phyloP scores from a whole-genome alignment of 176 grass and related monocot genomes.

The barley (Hordeum vulgare) region DNA sequence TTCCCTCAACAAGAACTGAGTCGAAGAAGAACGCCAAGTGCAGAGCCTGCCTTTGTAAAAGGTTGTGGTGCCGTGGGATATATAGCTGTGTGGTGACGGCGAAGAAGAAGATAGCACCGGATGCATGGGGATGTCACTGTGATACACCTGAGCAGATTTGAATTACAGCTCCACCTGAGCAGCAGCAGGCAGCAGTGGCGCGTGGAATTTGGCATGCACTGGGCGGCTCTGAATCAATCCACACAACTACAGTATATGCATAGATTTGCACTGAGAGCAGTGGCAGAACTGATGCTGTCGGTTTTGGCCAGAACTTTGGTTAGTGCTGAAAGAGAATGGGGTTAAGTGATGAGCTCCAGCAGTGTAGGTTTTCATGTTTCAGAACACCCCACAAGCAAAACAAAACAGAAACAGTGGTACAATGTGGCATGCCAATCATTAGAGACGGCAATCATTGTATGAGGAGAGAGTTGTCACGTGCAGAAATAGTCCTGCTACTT shows the following conservation, averaged over 20 bases:
- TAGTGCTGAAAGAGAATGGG: not conserved
- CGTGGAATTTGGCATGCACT: not conserved
- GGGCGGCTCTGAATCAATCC: not conserved
- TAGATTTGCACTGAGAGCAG: conserved; percentile 21
- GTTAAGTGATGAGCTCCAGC: not conserved
- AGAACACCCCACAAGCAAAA: not conserved
- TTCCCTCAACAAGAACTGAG: not conserved
- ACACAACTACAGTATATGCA: no score
- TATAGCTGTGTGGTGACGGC: not conserved
- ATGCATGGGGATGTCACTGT: conserved; percentile 11
- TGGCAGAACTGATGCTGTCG: conserved; percentile 17
- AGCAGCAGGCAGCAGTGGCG: not conserved
- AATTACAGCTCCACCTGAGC: conserved; percentile 20
- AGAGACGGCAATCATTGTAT: not conserved
- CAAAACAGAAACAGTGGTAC: not conserved
- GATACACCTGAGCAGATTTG: no score
- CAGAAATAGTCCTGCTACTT: no score
- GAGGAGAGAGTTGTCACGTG: no score
- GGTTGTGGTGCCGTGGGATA: not conserved
- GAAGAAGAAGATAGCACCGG: not conserved
- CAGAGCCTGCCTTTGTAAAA: not conserved
- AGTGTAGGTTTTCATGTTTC: not conserved
- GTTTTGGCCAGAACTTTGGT: not conserved
- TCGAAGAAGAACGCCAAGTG: not conserved
- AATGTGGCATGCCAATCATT: not conserved